phyloP scores from a whole-genome alignment of 2,329 filamentous ascomycete species.

The Nakataea oryzae region DNA sequence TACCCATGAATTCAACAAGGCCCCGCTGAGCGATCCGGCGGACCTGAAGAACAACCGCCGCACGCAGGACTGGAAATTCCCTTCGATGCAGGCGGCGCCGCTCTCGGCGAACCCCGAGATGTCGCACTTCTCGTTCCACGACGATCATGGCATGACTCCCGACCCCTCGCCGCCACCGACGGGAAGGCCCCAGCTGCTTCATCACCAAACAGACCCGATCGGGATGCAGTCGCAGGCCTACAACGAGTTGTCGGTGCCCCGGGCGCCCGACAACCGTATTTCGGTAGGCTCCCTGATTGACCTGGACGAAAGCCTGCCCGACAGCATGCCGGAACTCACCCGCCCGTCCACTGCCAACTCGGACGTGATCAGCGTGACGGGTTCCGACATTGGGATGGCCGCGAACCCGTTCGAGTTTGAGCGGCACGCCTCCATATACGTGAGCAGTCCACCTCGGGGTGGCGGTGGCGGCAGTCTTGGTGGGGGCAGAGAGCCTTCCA shows the following conservation, averaged over 20 bases:
- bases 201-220: constrained; percentile 36
- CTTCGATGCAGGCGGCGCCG: constrained; percentile 33
- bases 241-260: constrained; percentile 17
- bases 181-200: constrained; percentile 29
- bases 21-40: constrained; percentile 47
- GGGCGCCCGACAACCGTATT: constrained; percentile 19
- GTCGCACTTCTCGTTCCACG: constrained; percentile 31
- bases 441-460: constrained; percentile 8
- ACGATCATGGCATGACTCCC: constrained; percentile 12
- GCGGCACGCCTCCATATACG: constrained; percentile 47
- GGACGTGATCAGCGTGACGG: constrained; percentile 42
- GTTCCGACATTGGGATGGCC: constrained; percentile 40
- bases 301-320: constrained; percentile 25
- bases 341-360: constrained; percentile 51
- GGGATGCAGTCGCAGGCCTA: constrained; percentile 25
- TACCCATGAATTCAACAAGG: constrained; percentile 31
- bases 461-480: constrained; percentile 16
- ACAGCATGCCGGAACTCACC: constrained; percentile 36
- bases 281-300: constrained; percentile 25
- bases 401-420: constrained; percentile 53
- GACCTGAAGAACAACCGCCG: constrained; percentile 33
- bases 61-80: constrained; percentile 43
- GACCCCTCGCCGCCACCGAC: constrained; percentile 11
- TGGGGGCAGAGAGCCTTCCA: constrained; percentile 41
- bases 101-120: constrained; percentile 37